phyloP scores from a whole-genome alignment of 192 early-diverging fungal genomes.

The Coemansia erecta region DNA sequence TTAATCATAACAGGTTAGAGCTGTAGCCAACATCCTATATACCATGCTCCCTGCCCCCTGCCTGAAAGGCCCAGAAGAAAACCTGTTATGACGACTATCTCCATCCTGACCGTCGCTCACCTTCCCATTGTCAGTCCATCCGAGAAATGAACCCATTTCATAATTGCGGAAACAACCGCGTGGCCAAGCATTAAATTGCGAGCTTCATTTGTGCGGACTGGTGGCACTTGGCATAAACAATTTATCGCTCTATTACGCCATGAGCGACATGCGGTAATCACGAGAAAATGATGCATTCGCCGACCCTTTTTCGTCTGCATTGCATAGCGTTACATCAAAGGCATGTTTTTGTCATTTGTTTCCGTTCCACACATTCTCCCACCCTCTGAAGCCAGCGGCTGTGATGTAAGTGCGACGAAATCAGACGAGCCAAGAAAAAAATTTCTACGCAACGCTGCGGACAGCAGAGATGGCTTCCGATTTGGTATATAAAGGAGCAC shows the following conservation, averaged over 20 bases:
- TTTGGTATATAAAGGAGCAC: background rate
- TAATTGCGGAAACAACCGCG: too few species aligned
- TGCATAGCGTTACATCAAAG: constrained; percentile 23
- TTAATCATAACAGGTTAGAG: too few species aligned
- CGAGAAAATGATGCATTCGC: background rate
- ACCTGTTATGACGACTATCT: too few species aligned
- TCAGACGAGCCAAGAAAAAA: background rate
- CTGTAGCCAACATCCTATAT: too few species aligned
- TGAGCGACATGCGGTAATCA: constrained; percentile 3
- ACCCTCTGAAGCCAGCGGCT: background rate
- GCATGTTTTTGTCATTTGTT: constrained; percentile 6
- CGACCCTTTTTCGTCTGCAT: constrained; percentile 11
- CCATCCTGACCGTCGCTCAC: too few species aligned
- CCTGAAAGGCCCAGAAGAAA: too few species aligned
- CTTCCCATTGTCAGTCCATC: too few species aligned
- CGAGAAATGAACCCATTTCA: too few species aligned
- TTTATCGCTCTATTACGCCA: background rate
- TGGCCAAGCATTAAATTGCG: too few species aligned
- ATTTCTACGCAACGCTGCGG: background rate
- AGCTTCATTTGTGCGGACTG: too few species aligned
- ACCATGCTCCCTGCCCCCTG: too few species aligned
- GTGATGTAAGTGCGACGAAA: constrained; percentile 4
- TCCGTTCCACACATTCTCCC: background rate
- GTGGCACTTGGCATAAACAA: background rate
- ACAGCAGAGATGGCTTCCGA: background rate